Percentiles rank a stretch among this genome's conserved stretches.
These are phyloP conservation scores for Acmispon strigosus DNA, from an alignment of 306 rosid genomes.

Conservation along the genomic window DNA sequence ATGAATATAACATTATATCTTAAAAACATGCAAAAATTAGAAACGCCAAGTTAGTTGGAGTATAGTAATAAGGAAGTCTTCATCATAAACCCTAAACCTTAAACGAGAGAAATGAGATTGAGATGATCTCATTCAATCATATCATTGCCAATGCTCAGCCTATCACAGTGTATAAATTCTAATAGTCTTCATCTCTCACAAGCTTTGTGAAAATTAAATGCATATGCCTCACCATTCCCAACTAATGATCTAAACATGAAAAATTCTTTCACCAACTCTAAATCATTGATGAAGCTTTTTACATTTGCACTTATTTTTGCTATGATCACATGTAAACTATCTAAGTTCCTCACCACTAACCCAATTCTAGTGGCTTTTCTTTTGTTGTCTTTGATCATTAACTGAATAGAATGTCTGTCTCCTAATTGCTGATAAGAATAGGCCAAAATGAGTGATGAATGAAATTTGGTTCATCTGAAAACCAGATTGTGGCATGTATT, in stretches of 20 bases:
- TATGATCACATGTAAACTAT: no score
- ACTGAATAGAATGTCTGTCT: conserved; percentile 18
- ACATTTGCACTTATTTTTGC: conserved; percentile 18
- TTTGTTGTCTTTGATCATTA: conserved; percentile 26
- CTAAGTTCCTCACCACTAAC: background rate
- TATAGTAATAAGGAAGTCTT: background rate
- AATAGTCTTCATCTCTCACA: background rate
- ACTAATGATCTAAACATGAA: conserved; percentile 13
- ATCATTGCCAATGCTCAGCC: background rate
- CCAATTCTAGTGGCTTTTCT: background rate
- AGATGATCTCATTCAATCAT: conserved; percentile 18
- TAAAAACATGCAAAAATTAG: background rate
- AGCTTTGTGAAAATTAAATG: background rate
- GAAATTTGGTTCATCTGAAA: conserved; percentile 36
- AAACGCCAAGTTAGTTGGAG: background rate
- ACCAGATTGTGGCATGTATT: conserved; percentile 77
- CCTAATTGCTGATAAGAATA: background rate
- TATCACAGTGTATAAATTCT: conserved; percentile 12
- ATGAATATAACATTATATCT: background rate
- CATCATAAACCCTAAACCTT: no score
- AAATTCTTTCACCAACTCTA: conserved; percentile 23
- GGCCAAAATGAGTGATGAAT: background rate
- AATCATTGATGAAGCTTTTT: conserved; percentile 22
- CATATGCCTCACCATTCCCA: conserved; percentile 17
- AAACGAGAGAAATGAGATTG: conserved; percentile 3